phyloP scores from a whole-genome alignment of 2,329 filamentous ascomycete species.

The Acephala macrosclerotiorum region DNA sequence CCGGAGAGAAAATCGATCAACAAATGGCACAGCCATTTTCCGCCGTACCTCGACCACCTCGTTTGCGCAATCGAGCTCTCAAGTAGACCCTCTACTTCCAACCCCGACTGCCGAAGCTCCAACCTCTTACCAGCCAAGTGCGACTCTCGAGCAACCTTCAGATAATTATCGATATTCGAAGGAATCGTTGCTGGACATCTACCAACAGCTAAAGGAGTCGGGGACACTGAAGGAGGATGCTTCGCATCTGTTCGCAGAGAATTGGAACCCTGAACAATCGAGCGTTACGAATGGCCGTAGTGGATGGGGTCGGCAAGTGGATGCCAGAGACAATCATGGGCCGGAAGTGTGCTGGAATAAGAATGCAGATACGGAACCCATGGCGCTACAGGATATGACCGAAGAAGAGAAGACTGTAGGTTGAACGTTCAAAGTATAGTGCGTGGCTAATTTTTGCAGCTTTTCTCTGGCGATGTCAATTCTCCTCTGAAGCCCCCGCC shows the following conservation, averaged over 20 bases:
- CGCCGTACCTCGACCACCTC: conserved; percentile 69
- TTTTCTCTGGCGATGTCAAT: conserved; percentile 88
- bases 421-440: conserved; percentile 38
- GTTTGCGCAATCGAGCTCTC: conserved; percentile 47
- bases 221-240: conserved; percentile 64
- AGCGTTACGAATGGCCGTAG: conserved; percentile 66
- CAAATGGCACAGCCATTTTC: conserved; percentile 70
- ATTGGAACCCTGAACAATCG: conserved; percentile 79
- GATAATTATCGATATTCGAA: conserved; percentile 45
- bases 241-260: conserved; percentile 72
- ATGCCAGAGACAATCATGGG: conserved; percentile 78
- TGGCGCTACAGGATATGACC: conserved; percentile 76
- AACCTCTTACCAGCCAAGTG: conserved; percentile 31
- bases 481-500: conserved; percentile 88
- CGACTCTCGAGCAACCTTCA: conserved; percentile 48
- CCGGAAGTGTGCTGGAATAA: conserved; percentile 94
- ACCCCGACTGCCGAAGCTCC: conserved; percentile 35
- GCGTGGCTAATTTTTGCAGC: conserved; percentile 55
- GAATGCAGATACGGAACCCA: conserved; percentile 71
- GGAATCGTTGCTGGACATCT: conserved; percentile 76
- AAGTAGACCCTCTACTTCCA: conserved; percentile 34
- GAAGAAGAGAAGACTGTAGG: conserved; percentile 65
- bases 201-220: conserved; percentile 60
- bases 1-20: conserved; percentile 62
- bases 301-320: conserved; percentile 80